Conservation (phyloP, 805 yeast genomes). For the Metschnikowia vanudenii region DNA sequence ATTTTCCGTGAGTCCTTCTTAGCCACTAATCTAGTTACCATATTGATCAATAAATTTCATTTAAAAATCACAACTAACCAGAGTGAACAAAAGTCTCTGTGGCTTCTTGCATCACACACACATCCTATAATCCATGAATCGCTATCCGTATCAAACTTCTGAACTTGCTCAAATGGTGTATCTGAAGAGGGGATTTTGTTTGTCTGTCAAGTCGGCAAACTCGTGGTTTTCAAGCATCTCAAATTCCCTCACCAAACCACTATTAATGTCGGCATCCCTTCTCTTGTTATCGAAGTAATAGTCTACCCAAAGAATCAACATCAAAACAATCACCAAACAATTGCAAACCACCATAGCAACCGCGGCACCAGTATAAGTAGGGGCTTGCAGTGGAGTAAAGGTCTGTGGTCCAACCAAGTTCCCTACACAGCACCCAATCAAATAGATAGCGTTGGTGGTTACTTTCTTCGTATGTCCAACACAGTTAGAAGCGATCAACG, state of each 20-base stretch:
- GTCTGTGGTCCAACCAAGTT: constrained; percentile 57
- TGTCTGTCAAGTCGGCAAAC: constrained; percentile 53
- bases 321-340: constrained; percentile 24
- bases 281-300: constrained; percentile 37
- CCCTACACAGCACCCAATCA: constrained; percentile 53
- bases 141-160: too few relatives aligned
- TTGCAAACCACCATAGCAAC: constrained; percentile 40
- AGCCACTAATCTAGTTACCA: too few relatives aligned
- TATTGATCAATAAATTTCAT: too few relatives aligned
- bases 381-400: constrained; percentile 42
- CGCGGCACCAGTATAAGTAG: constrained; percentile 40
- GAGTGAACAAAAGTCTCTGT: too few relatives aligned
- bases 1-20: too few relatives aligned
- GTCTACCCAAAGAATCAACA: constrained; percentile 26
- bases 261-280: constrained; percentile 29
- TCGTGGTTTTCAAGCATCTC: constrained; percentile 40
- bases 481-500: constrained; percentile 45
- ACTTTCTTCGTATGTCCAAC: constrained; percentile 60
- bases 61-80: too few relatives aligned
- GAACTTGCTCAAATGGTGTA: constrained; percentile 35
- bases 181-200: constrained; percentile 53
- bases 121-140: too few relatives aligned
- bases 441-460: constrained; percentile 43
- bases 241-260: constrained; percentile 21
- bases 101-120: too few relatives aligned